Percentiles rank a stretch among this genome's conserved stretches.
Conservation (phyloP, 345 rosid species). For the Syzygium grande region DNA sequence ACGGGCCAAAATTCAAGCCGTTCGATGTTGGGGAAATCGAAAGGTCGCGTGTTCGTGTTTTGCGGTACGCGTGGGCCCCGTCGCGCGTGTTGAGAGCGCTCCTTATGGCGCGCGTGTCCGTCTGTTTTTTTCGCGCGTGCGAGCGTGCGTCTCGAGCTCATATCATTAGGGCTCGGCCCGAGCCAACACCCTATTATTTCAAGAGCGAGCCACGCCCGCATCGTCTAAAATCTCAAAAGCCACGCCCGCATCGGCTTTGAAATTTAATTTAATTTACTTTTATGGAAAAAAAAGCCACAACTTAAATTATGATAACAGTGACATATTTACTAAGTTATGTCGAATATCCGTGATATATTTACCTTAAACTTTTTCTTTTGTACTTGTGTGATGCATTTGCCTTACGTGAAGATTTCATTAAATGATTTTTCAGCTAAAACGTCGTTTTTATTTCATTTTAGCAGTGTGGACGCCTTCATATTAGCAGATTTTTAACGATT, state of each 20-base stretch:
- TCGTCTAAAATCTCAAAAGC: neutral
- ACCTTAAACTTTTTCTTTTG: too few relatives aligned
- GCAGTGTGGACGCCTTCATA: too few relatives aligned
- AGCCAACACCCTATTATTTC: neutral
- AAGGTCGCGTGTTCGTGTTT: neutral
- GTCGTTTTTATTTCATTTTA: too few relatives aligned
- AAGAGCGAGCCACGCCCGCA: neutral
- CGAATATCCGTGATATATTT: too few relatives aligned
- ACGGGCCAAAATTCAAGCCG: neutral
- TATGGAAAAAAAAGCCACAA: too few relatives aligned
- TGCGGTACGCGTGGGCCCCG: neutral
- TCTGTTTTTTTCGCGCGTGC: conserved; percentile 1
- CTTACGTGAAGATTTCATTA: too few relatives aligned
- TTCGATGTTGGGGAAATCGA: neutral
- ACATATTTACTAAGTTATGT: too few relatives aligned
- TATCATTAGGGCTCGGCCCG: conserved; percentile 2
- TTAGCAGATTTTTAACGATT: too few relatives aligned
- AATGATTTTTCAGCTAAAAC: too few relatives aligned
- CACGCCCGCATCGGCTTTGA: neutral
- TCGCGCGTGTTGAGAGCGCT: neutral
- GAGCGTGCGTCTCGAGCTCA: neutral
- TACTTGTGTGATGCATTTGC: too few relatives aligned
- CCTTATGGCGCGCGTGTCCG: conserved; percentile 8
- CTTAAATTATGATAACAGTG: too few relatives aligned
- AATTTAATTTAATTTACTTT: neutral